Evolutionary conservation across 2,329 filamentous ascomycete species (phyloP).

Genomic region (Arthrobotrys iridis): DNA sequence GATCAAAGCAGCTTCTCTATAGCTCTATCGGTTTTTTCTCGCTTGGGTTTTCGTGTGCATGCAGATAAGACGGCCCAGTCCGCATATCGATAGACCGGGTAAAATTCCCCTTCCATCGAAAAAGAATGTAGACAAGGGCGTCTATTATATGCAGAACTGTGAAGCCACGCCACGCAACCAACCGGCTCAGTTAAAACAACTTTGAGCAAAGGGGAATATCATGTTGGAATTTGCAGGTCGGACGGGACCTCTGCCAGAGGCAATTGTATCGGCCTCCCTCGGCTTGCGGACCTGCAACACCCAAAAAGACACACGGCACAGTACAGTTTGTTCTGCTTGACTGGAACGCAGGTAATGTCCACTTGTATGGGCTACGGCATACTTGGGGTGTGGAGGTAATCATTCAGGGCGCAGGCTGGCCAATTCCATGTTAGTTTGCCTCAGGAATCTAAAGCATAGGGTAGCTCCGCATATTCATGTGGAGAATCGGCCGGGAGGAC

Average conservation of each 20-base stretch:
- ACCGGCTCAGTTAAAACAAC: no score
- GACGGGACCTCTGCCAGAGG: no score
- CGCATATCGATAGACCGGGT: not conserved
- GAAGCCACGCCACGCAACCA: no score
- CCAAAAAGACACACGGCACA: slow-evolving; percentile 10
- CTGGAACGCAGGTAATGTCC: not conserved
- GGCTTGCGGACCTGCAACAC: not conserved
- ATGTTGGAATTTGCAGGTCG: no score
- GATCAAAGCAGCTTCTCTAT: no score
- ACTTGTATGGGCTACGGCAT: not conserved
- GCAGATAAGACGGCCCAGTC: not conserved
- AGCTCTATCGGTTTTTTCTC: not conserved
- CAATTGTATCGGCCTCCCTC: no score
- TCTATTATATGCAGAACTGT: not conserved
- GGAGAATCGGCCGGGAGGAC: no score
- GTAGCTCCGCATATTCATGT: no score
- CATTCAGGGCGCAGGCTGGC: not conserved
- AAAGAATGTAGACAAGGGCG: not conserved
- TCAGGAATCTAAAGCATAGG: not conserved
- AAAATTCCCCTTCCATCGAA: not conserved
- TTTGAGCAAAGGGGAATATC: not conserved
- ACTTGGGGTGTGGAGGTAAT: not conserved
- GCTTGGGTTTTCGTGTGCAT: slow-evolving; percentile 6
- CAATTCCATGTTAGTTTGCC: not conserved
- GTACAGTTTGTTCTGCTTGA: not conserved